phyloP scores from a whole-genome alignment of 331 rosid genomes.

The Erythrophleum ivorense region DNA sequence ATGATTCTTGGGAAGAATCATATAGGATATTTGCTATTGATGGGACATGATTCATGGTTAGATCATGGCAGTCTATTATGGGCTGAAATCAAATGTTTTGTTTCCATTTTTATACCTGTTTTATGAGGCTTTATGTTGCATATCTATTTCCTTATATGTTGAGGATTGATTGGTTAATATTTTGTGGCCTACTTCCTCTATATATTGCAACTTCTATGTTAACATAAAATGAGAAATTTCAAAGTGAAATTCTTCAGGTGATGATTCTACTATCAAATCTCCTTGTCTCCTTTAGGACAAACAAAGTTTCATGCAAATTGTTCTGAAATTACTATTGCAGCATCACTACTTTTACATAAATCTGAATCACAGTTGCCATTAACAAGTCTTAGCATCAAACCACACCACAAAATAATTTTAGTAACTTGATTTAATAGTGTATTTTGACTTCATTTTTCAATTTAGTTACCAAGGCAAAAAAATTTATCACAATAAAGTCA shows the following conservation, averaged over 20 bases:
- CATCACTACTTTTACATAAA: constrained; percentile 11
- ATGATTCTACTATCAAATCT: constrained; percentile 16
- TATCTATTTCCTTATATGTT: too few species aligned
- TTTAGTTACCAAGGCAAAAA: constrained; percentile 78
- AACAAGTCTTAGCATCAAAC: constrained; percentile 12
- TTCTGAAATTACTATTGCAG: constrained; percentile 7
- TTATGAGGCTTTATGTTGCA: too few species aligned
- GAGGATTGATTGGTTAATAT: too few species aligned
- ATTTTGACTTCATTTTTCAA: constrained; percentile 27
- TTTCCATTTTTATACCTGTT: too few species aligned
- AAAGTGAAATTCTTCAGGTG: not conserved
- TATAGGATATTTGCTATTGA: too few species aligned
- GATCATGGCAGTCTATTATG: too few species aligned
- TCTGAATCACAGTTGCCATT: constrained; percentile 15
- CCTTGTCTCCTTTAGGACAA: constrained; percentile 14
- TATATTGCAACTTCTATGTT: too few species aligned
- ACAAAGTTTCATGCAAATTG: constrained; percentile 1
- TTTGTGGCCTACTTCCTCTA: too few species aligned
- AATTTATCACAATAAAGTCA: constrained; percentile 76
- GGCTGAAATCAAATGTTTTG: too few species aligned
- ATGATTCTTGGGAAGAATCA: too few species aligned
- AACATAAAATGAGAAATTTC: too few species aligned
- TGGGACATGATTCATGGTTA: too few species aligned
- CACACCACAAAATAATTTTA: constrained; percentile 1
- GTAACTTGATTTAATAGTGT: constrained; percentile 6